phyloP scores from a whole-genome alignment of 306 rosid species.

The Prunus kanzakura region DNA sequence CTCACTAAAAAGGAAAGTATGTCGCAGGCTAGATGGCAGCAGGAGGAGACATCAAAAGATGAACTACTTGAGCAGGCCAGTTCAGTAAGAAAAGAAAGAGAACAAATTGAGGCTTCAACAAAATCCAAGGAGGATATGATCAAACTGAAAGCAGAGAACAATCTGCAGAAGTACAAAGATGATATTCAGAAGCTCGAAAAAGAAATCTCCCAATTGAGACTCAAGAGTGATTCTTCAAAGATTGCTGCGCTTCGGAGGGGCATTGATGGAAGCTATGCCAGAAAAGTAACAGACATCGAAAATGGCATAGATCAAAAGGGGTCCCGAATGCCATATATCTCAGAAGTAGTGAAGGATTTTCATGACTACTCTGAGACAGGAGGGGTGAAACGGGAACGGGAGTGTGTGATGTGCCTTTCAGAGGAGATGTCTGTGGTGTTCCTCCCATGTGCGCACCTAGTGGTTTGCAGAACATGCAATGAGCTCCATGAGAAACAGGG shows the following conservation, averaged over 20 bases:
- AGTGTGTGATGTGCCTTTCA: conserved; percentile 94
- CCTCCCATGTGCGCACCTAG: conserved; percentile 94
- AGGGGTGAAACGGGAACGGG: conserved; percentile 79
- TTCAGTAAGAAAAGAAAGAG: conserved; percentile 70
- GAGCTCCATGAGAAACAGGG: conserved; percentile 95
- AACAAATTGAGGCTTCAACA: conserved; percentile 61
- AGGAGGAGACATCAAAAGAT: conserved; percentile 60
- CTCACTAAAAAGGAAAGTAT: conserved; percentile 47
- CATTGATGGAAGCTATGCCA: conserved; percentile 61
- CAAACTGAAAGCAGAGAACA: conserved; percentile 65
- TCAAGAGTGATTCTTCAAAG: conserved; percentile 68
- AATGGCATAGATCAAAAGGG: conserved; percentile 33
- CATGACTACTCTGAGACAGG: conserved; percentile 47
- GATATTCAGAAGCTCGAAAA: conserved; percentile 76
- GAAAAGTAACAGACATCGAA: conserved; percentile 37
- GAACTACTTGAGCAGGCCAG: conserved; percentile 49
- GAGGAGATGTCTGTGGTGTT: conserved; percentile 95
- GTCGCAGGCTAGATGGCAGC: conserved; percentile 79
- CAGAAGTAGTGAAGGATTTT: conserved; percentile 41
- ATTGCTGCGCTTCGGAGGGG: conserved; percentile 90
- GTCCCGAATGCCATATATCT: conserved; percentile 27
- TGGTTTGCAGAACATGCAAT: conserved; percentile 87
- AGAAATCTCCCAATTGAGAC: conserved; percentile 72
- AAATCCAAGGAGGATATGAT: conserved; percentile 64
- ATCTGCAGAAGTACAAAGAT: conserved; percentile 56